Percentiles rank a stretch among this genome's conserved stretches.
These are phyloP conservation scores for Lentinula guzmanii DNA, from an alignment of 768 basidiomycete species.

Conservation along the genomic window DNA sequence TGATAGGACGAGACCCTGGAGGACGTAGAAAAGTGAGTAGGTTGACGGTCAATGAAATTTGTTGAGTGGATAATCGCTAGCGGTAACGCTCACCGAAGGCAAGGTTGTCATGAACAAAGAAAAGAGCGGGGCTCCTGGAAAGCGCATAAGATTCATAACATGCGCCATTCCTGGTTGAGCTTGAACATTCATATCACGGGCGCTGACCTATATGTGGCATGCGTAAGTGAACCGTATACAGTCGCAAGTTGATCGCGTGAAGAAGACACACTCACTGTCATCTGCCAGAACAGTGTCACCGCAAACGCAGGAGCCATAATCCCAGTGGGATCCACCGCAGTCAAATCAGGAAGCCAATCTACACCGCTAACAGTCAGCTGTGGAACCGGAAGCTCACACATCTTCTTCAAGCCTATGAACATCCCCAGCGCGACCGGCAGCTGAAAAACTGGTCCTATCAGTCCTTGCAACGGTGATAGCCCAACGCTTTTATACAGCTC, in stretches of 20 bases:
- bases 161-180: conserved; percentile 55
- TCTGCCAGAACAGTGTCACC: conserved; percentile 58
- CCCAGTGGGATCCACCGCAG: conserved; percentile 69
- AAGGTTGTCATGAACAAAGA: conserved; percentile 45
- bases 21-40: not conserved
- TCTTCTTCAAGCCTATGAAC: conserved; percentile 75
- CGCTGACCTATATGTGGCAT: conserved; percentile 29
- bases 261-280: conserved; percentile 43
- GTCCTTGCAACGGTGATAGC: conserved; percentile 43
- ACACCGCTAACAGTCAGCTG: conserved; percentile 78
- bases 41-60: not conserved
- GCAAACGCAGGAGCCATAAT: conserved; percentile 59
- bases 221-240: not conserved
- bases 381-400: conserved; percentile 66
- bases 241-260: not conserved
- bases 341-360: conserved; percentile 70
- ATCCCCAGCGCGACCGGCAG: conserved; percentile 71
- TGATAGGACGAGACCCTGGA: conserved; percentile 6
- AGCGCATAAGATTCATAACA: conserved; percentile 59
- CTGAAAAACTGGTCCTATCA: conserved; percentile 50
- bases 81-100: conserved; percentile 52
- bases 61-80: not conserved
- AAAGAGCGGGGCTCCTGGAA: conserved; percentile 40
- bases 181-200: conserved; percentile 48
- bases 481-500: conserved; percentile 59